These are phyloP conservation scores for Setaria italica DNA, from an alignment of 202 grass and related monocot species.

Conservation along the genomic window DNA sequence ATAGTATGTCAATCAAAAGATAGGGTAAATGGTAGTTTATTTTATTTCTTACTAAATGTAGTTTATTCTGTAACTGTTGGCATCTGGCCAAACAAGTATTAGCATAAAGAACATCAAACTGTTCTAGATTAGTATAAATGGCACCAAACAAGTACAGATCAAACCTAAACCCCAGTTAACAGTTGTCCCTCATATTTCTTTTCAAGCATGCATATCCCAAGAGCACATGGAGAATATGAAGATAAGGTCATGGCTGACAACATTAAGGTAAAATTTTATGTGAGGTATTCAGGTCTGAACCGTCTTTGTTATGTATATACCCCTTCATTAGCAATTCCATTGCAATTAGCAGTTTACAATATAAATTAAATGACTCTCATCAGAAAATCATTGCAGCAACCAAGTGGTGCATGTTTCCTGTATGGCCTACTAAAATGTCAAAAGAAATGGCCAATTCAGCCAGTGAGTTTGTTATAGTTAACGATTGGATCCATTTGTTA, in stretches of 20 bases:
- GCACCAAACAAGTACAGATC: neutral
- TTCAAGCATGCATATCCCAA: neutral
- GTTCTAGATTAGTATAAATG: neutral
- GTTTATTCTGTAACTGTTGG: neutral
- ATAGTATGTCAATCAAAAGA: neutral
- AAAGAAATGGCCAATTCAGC: neutral
- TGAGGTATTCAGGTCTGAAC: neutral
- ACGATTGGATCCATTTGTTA: neutral
- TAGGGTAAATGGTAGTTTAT: neutral
- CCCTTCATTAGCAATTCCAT: neutral
- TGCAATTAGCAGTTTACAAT: neutral
- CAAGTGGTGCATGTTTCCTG: neutral
- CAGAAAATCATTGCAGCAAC: conserved; percentile 7
- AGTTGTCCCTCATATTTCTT: neutral
- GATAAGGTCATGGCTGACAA: neutral
- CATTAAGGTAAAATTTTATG: neutral
- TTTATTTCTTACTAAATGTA: neutral
- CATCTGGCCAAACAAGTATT: neutral
- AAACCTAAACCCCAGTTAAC: neutral
- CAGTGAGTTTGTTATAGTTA: conserved; percentile 11
- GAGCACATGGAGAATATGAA: too few relatives aligned
- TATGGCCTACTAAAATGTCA: neutral
- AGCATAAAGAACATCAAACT: neutral
- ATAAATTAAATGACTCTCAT: neutral
- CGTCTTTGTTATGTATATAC: neutral